Base-by-base conservation (phyloP, 495 filamentous ascomycete genomes). In the Aspergillus baeticus region DNA sequence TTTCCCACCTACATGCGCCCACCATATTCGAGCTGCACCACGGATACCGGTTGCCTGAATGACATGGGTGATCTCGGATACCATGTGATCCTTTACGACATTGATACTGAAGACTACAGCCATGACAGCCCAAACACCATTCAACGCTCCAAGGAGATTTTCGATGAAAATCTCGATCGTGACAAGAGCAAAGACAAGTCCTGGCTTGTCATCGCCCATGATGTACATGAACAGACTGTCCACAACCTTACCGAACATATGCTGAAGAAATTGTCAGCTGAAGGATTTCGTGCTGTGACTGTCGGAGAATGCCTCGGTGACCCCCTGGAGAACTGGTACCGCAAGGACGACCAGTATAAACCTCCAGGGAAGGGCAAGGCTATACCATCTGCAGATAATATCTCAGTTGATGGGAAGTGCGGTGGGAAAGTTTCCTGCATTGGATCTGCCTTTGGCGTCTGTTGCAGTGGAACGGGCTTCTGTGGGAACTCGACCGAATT, bases 1-100 rank as follows among this genome's bases (percentile, higher is more conserved):
- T 87, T 92, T 68, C 91, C 91, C 3, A 87, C 88, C 2, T 96
- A 95, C 66, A 92, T 95, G 88, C 80, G 87, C 43, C 90, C 90
- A 3, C 90, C 90, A 6, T 95, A 87, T 70, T 89, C 87, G 21
- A 87, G 83, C 63, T 93, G 89, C 65, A 77, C 75, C 26, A 64
- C 69, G 3, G 76, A 76, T 20, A 74, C 76, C 3, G 72, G 72
- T 13, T 92, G 90, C 63, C 72, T 83, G 50, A 70, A 68, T 8
- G 81, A 86, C 35, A 71, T 93, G 63, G 77, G 77, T 15, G 70
- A 69, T 5, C 75, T 93, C 36, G 89, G 90, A 3, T 95, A 95
- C 59, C 89, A 95, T 66, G 76, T 85, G 36, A 72, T 81, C 55
- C 82, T 89, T 60, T 91, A 90, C 62, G 82, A 92, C 56, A 75